Conservation (phyloP, 495 filamentous ascomycete species). For the Aspergillus carlsbadensis region DNA sequence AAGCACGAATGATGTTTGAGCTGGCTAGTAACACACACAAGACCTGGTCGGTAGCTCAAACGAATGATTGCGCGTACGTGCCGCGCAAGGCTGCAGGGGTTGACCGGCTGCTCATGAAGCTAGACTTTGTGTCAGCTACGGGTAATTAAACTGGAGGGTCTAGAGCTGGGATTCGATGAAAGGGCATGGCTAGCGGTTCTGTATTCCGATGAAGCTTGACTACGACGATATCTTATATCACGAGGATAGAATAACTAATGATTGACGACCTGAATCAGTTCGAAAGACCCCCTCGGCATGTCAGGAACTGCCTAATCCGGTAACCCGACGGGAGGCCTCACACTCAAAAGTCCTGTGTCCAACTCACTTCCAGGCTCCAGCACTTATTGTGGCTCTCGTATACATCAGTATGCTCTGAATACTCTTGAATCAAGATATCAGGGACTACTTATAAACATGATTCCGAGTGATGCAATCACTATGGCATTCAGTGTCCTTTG, state of each 20-base stretch:
- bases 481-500: background rate
- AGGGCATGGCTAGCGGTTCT: background rate
- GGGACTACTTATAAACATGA: too few relatives aligned
- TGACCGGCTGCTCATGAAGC: conserved; percentile 80
- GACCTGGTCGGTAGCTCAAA: conserved; percentile 10
- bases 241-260: background rate
- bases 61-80: conserved; percentile 45
- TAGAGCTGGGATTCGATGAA: background rate
- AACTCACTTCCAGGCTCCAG: too few relatives aligned
- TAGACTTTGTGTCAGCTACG: conserved; percentile 63
- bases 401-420: background rate
- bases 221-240: background rate
- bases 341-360: too few relatives aligned
- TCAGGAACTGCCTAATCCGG: background rate
- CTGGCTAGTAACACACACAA: conserved; percentile 17
- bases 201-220: background rate
- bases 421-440: background rate
- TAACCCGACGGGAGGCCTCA: background rate
- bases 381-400: too few relatives aligned
- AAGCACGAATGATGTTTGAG: conserved; percentile 40
- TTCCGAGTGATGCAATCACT: background rate
- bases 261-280: background rate
- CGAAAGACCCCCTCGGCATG: background rate
- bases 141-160: background rate
- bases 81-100: conserved; percentile 69